Evolutionary conservation across 2,329 filamentous ascomycete species (phyloP), one percentile per base, ranked within the genome.

Genomic region (Colletotrichum musae): DNA sequence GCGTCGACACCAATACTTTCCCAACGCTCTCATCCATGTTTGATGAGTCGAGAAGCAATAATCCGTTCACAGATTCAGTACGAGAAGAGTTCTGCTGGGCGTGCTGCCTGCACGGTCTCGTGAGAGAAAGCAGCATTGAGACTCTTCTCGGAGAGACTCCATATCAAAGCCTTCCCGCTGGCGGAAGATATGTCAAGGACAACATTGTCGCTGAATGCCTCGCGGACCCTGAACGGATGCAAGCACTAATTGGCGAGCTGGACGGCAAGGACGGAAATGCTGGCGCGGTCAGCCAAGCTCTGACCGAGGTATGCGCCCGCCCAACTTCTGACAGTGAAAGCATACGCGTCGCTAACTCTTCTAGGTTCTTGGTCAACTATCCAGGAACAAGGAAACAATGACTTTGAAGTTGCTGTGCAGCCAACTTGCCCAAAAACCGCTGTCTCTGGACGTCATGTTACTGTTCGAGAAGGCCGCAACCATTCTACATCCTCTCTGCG

Each of bases 251-350:
- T 48, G 88, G 91, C 47, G 94, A 97, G 74, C 85, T 99, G 26
- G 94, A 97, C 65, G 92, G 92, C 58, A 94, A 96, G 87, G 94
- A 97, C 75, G 95, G 95, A 1, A 98, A 98, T 78, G 94, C 94
- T 2, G 94, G 93, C 2, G 94, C 94, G 2, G 93, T 97, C 18
- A 93, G 92, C 58, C 90, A 92, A 70, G 95, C 94, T 3, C 84
- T 95, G 52, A 88, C 91, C 47, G 92, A 94, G 83, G 91, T 92
- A 78, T 74, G 84, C 64, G 21, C 43, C 43, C 15, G 4, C 18
- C 2, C 21, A 24, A 24, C 21, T 28, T 21, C 24, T 15, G 6
- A 18, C 58, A 21, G 16, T 36, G 32, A 43, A 66, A 54, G 16
- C 12, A 15, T n/a, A 47, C 15, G 18, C n/a, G 5, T 54, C 15